Conservation (phyloP, 306 rosid genomes). For the Cucumis cinereus region DNA sequence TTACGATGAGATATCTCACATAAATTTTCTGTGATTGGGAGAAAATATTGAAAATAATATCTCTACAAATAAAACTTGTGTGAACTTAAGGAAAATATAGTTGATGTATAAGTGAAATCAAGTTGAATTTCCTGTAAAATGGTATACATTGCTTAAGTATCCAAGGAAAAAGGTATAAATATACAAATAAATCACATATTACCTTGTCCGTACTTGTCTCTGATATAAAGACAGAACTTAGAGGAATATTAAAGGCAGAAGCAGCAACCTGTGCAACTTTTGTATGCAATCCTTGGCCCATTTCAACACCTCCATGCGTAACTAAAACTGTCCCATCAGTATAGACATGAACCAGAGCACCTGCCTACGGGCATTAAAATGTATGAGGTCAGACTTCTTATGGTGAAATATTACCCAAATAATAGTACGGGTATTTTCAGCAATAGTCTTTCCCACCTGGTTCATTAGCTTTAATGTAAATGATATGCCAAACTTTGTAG, state of each 20-base stretch:
- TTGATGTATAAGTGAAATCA: not conserved
- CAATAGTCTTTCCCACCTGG: conserved; percentile 42
- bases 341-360: conserved; percentile 92
- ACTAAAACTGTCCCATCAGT: conserved; percentile 97
- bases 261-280: conserved; percentile 96
- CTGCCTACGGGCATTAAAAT: conserved; percentile 54
- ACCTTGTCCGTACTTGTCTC: conserved; percentile 98
- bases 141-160: not conserved
- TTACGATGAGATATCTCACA: not conserved
- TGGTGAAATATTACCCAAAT: not conserved
- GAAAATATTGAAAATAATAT: not conserved
- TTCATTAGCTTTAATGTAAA: conserved; percentile 78
- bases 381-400: not conserved
- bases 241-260: conserved; percentile 81
- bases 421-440: not conserved
- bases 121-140: not conserved
- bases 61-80: not conserved
- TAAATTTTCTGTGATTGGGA: not conserved
- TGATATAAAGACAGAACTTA: conserved; percentile 79
- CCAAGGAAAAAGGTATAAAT: not conserved
- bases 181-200: conserved; percentile 2
- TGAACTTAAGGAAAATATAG: not conserved
- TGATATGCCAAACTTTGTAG: conserved; percentile 91
- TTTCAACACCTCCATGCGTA: conserved; percentile 93
- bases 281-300: conserved; percentile 98